Evolutionary conservation across 164 flowering plant genomes (phyloP).

Genomic region (Nymphaea thermarum): DNA sequence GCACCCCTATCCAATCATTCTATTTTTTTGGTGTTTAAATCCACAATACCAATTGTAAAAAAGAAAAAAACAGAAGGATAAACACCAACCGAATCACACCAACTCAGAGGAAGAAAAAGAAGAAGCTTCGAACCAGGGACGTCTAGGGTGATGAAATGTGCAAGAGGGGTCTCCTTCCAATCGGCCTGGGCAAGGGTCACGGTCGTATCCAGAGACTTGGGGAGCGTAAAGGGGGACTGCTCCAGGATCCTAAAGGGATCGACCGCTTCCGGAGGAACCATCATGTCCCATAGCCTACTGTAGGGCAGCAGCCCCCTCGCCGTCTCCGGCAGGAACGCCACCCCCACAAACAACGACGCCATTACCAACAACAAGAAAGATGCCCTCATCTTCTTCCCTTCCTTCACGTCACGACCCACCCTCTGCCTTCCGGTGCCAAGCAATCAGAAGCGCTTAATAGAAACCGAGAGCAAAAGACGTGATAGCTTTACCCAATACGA

Average conservation of each 20-base stretch:
- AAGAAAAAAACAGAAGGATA: neutral
- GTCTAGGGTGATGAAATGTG: conserved; percentile 29
- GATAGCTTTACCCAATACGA: too few relatives aligned
- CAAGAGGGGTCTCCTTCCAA: conserved; percentile 33
- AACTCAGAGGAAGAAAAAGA: neutral
- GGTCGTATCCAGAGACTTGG: conserved; percentile 14
- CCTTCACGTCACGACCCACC: neutral
- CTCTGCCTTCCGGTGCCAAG: too few relatives aligned
- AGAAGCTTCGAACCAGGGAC: conserved; percentile 13
- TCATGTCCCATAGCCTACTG: conserved; percentile 20
- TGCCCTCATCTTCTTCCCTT: neutral
- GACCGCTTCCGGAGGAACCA: conserved; percentile 13
- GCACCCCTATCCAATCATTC: too few relatives aligned
- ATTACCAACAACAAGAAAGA: neutral
- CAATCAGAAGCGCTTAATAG: too few relatives aligned
- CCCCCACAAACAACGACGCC: neutral
- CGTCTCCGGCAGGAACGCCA: neutral
- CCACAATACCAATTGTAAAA: too few relatives aligned
- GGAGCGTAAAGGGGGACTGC: conserved; percentile 28
- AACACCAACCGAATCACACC: neutral
- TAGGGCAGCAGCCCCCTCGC: conserved; percentile 21
- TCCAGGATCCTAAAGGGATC: conserved; percentile 38
- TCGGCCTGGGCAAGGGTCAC: conserved; percentile 22
- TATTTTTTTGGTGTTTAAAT: too few relatives aligned
- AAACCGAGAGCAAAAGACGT: too few relatives aligned